phyloP scores from a whole-genome alignment of 768 basidiomycete genomes.

The Pulveroboletus sp. region DNA sequence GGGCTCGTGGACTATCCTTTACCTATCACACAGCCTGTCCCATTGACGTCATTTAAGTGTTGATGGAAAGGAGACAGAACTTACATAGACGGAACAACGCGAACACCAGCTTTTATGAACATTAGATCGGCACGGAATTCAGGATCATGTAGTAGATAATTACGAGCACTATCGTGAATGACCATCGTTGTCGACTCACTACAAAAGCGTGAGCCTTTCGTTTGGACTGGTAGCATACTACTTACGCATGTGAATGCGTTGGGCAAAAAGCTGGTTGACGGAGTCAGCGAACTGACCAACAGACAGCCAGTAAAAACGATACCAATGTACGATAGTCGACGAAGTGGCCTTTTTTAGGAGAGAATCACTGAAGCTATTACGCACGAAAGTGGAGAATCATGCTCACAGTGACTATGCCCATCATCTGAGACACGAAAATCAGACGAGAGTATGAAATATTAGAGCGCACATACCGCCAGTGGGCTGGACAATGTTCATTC shows the following conservation, averaged over 20 bases:
- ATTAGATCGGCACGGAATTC: too few relatives aligned
- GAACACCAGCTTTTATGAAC: too few relatives aligned
- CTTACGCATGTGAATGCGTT: conserved; percentile 42
- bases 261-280: conserved; percentile 33
- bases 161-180: too few relatives aligned
- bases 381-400: background rate
- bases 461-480: conserved; percentile 23
- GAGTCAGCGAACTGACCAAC: background rate
- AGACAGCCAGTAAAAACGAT: background rate
- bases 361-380: too few relatives aligned
- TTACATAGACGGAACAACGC: too few relatives aligned
- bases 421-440: conserved; percentile 16
- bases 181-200: conserved; percentile 10
- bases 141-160: too few relatives aligned
- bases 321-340: conserved; percentile 46
- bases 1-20: too few relatives aligned
- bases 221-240: background rate
- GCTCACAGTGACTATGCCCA: conserved; percentile 32
- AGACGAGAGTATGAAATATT: background rate
- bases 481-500: conserved; percentile 10
- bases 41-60: too few relatives aligned
- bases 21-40: too few relatives aligned
- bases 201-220: background rate
- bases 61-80: too few relatives aligned
- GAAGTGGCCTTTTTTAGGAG: background rate